Percentiles rank a stretch among this genome's conserved stretches.
Conservation (phyloP, 768 basidiomycete species). For the Mycena floridula region DNA sequence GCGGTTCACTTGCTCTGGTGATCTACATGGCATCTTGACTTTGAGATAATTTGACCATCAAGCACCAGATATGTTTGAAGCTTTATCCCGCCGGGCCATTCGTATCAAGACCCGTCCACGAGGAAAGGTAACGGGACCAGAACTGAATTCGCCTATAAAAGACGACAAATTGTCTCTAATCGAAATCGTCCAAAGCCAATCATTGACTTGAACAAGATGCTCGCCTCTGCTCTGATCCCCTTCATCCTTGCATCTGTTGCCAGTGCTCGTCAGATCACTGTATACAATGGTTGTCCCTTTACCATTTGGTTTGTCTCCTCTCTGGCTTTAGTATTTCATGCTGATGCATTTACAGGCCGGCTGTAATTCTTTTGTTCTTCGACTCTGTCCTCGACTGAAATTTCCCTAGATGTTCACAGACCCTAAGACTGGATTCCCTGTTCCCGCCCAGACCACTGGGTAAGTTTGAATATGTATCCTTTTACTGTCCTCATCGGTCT, state of each 20-base stretch:
- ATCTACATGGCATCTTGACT: too few relatives aligned
- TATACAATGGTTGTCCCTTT: constrained; percentile 30
- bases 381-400: background rate
- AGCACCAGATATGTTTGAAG: too few relatives aligned
- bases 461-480: constrained; percentile 10
- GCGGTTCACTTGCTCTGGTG: too few relatives aligned
- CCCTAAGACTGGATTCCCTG: constrained; percentile 27
- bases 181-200: too few relatives aligned
- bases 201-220: too few relatives aligned
- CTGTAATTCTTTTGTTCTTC: constrained; percentile 17
- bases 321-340: constrained; percentile 15
- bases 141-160: too few relatives aligned
- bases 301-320: constrained; percentile 36
- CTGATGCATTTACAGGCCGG: constrained; percentile 31
- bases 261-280: constrained; percentile 1
- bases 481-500: background rate
- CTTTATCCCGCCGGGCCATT: too few relatives aligned
- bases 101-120: too few relatives aligned
- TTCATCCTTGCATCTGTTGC: background rate
- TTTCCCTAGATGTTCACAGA: constrained; percentile 41
- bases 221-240: too few relatives aligned
- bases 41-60: too few relatives aligned
- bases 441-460: constrained; percentile 29
- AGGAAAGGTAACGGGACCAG: too few relatives aligned
- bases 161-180: too few relatives aligned